Percentiles rank a stretch among this genome's conserved stretches.
Evolutionary conservation across 768 basidiomycete species (phyloP).

Genomic region (Lentinula sp.): DNA sequence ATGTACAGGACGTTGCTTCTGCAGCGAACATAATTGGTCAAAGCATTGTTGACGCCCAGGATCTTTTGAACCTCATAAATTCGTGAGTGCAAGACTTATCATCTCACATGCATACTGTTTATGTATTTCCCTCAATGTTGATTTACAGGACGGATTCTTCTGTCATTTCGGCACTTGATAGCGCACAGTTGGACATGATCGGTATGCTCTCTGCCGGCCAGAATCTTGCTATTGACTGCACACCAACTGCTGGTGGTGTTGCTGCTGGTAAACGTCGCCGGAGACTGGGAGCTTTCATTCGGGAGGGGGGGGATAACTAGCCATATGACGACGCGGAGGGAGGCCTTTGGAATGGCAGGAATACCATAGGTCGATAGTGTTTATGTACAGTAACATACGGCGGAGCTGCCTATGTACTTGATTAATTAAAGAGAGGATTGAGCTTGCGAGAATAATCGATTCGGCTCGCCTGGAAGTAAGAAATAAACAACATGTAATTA

Average conservation of each 20-base stretch:
- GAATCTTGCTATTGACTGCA: not conserved
- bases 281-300: not conserved
- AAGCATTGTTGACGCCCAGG: not conserved
- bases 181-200: not conserved
- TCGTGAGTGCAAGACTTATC: not conserved
- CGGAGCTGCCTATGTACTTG: no score
- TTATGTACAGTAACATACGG: no score
- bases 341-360: not conserved
- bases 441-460: no score
- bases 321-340: not conserved
- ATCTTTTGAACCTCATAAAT: not conserved
- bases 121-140: not conserved
- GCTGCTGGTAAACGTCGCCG: conserved; percentile 1
- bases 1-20: not conserved
- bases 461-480: no score
- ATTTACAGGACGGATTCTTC: not conserved
- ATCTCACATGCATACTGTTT: not conserved
- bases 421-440: no score
- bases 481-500: no score
- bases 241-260: not conserved
- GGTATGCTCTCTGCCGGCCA: not conserved
- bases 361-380: not conserved
- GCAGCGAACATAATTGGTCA: not conserved
- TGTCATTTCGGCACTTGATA: not conserved
- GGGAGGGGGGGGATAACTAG: not conserved